Evolutionary conservation across 176 grass and related monocot genomes (phyloP).

Genomic region (Calamus simplicifolius): DNA sequence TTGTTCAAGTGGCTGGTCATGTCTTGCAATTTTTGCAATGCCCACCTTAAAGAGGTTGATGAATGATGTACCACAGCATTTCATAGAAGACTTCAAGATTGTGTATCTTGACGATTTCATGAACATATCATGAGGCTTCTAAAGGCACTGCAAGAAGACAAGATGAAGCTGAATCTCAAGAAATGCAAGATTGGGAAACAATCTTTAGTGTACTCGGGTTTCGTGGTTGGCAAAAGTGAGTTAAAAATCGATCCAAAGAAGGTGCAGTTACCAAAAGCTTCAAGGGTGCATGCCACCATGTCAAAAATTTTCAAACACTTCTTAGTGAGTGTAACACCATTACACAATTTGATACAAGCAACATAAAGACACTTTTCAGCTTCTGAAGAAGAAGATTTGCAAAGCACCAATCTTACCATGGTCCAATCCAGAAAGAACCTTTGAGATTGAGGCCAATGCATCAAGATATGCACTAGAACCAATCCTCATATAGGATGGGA

Average conservation of each 20-base stretch:
- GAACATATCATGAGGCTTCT: constrained; percentile 4
- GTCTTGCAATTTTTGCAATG: constrained; percentile 8
- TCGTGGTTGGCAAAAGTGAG: background rate
- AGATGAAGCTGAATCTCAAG: background rate
- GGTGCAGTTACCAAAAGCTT: constrained; percentile 5
- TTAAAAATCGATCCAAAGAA: constrained; percentile 3
- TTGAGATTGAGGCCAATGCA: too few species aligned
- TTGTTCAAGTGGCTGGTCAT: constrained; percentile 15
- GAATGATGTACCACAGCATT: background rate
- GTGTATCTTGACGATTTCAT: constrained; percentile 10
- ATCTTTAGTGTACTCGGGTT: background rate
- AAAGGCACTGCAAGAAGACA: background rate
- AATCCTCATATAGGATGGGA: too few species aligned
- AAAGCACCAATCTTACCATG: too few species aligned
- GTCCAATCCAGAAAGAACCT: too few species aligned
- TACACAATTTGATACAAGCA: too few species aligned
- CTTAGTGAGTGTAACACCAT: too few species aligned
- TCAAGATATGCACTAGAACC: too few species aligned
- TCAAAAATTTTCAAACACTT: too few species aligned
- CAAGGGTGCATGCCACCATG: too few species aligned
- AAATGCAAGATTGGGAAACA: background rate
- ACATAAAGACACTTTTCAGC: too few species aligned
- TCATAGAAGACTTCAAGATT: background rate
- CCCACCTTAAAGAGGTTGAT: constrained; percentile 9
- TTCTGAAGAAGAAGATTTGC: too few species aligned